phyloP scores from a whole-genome alignment of 176 grass and related monocot genomes.

The Avena atlantica region DNA sequence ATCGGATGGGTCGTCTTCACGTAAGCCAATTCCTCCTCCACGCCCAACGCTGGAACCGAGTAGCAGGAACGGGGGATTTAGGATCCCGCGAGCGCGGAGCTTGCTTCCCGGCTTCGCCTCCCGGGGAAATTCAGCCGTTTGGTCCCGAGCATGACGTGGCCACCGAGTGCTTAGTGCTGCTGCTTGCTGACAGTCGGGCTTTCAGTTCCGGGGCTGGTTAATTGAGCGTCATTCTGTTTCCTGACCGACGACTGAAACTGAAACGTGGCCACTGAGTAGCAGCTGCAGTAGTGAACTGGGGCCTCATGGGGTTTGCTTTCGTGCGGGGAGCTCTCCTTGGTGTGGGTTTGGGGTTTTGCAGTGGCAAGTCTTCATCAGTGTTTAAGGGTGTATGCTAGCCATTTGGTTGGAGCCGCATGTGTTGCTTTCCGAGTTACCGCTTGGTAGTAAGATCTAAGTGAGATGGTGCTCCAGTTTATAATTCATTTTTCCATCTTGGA shows the following conservation, averaged over 20 bases:
- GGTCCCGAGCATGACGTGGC: not conserved
- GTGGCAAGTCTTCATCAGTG: not conserved
- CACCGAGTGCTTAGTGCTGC: not conserved
- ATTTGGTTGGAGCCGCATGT: not conserved
- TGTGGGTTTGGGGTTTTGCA: constrained; percentile 29
- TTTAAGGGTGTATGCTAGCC: not conserved
- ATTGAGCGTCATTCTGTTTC: constrained; percentile 6
- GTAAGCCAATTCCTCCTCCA: constrained; percentile 50
- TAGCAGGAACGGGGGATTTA: not conserved
- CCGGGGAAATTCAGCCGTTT: constrained; percentile 16
- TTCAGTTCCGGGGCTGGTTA: not conserved
- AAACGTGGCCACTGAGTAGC: not conserved
- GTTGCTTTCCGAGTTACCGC: not conserved
- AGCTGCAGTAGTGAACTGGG: not conserved
- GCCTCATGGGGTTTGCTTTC: not conserved
- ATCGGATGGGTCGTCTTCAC: constrained; percentile 94
- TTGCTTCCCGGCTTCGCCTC: not conserved
- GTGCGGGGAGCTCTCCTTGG: not conserved
- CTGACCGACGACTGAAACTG: not conserved
- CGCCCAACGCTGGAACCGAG: not conserved
- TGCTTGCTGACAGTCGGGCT: not conserved
- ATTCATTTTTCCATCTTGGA: not conserved
- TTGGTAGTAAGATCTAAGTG: not conserved
- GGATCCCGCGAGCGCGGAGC: constrained; percentile 2
- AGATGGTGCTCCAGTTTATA: constrained; percentile 7